Evolutionary conservation across 306 rosid genomes (phyloP).

Genomic region (Argentina anserina): DNA sequence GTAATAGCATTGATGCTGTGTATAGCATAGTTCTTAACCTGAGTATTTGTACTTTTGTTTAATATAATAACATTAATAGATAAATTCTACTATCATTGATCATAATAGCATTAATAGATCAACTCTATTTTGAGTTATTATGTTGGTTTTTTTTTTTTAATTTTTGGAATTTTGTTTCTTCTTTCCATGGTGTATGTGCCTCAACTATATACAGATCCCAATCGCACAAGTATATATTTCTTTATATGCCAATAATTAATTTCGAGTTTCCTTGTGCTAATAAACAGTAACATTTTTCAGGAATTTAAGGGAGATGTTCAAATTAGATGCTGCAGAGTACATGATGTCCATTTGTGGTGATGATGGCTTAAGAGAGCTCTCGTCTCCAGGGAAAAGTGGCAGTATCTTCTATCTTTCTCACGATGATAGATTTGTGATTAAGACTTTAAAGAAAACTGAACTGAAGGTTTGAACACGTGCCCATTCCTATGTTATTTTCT

Average conservation of each 20-base stretch:
- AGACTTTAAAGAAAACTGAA: slow-evolving; percentile 76
- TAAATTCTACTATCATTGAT: no score
- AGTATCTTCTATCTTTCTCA: slow-evolving; percentile 94
- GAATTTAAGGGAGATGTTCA: slow-evolving; percentile 99
- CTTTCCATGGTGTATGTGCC: not conserved
- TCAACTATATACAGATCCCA: not conserved
- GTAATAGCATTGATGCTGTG: no score
- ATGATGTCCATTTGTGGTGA: slow-evolving; percentile 99
- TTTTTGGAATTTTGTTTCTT: not conserved
- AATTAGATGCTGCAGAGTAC: slow-evolving; percentile 95
- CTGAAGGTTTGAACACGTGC: slow-evolving; percentile 66
- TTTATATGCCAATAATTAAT: not conserved
- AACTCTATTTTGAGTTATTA: no score
- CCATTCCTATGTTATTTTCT: slow-evolving; percentile 6
- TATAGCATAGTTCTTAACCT: no score
- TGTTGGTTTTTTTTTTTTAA: not conserved
- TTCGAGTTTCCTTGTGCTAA: slow-evolving; percentile 8
- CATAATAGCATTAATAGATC: not conserved
- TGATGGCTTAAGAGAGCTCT: slow-evolving; percentile 75
- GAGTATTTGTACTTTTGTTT: not conserved
- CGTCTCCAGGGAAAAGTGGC: slow-evolving; percentile 98
- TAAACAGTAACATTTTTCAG: slow-evolving; percentile 42
- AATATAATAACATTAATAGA: not conserved
- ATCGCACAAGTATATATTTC: not conserved
- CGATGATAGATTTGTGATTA: slow-evolving; percentile 92